Conservation (phyloP, 768 basidiomycete species). For the Hypholoma fasciculare region DNA sequence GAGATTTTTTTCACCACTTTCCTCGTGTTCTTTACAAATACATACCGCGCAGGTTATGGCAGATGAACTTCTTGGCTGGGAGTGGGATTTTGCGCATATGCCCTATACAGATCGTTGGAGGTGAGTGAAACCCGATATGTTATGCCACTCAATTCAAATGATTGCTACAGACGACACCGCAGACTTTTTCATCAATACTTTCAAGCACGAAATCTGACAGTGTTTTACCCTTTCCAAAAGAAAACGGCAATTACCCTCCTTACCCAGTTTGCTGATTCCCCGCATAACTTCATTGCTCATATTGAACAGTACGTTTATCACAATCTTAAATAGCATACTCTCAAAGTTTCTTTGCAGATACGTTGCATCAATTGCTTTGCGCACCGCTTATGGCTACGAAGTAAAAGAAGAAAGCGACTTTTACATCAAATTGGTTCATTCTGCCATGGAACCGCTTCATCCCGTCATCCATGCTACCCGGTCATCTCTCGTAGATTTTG, state of each 20-base stretch:
- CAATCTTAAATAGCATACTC: not conserved
- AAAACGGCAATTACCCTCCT: slow-evolving; percentile 24
- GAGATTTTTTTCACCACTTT: not conserved
- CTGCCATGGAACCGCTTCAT: slow-evolving; percentile 26
- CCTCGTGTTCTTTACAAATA: not conserved
- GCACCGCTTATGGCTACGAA: slow-evolving; percentile 40
- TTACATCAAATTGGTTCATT: slow-evolving; percentile 35
- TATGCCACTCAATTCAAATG: not conserved
- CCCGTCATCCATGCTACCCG: slow-evolving; percentile 33
- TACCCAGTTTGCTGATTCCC: slow-evolving; percentile 22
- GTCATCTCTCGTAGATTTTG: slow-evolving; percentile 37
- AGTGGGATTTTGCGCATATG: slow-evolving; percentile 34
- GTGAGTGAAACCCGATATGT: slow-evolving; percentile 5
- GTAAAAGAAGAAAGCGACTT: slow-evolving; percentile 34
- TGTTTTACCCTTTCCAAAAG: slow-evolving; percentile 25
- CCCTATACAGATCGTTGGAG: slow-evolving; percentile 28
- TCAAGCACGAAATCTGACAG: slow-evolving; percentile 27
- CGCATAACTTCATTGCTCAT: slow-evolving; percentile 29
- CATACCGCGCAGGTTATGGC: slow-evolving; percentile 21
- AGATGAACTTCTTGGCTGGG: slow-evolving; percentile 26
- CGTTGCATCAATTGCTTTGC: slow-evolving; percentile 34
- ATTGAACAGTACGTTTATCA: slow-evolving; percentile 24
- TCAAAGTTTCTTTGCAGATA: slow-evolving; percentile 18
- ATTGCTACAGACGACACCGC: too few relatives aligned
- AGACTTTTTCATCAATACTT: slow-evolving; percentile 37